A percentile compares a stretch with the other conserved stretches of the same genome.
phyloP scores from a whole-genome alignment of 768 basidiomycete species.

The Collybiopsis confluens region DNA sequence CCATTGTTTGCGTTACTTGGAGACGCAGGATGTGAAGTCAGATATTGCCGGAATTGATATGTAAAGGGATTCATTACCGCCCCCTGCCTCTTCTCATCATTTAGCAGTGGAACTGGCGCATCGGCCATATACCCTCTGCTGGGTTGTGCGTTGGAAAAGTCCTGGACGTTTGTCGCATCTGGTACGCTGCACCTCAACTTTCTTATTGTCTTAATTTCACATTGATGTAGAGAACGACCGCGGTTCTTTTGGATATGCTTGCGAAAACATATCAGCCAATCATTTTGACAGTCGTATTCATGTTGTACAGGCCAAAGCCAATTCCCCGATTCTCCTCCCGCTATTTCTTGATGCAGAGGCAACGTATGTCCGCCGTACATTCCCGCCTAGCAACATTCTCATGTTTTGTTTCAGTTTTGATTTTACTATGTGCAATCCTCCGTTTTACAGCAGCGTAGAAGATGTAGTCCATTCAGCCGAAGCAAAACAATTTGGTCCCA shows the following conservation, averaged over 20 bases:
- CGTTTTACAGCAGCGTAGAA: slow-evolving; percentile 75
- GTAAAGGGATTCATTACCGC: slow-evolving; percentile 26
- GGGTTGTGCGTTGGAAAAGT: slow-evolving; percentile 45
- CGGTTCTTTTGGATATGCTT: slow-evolving; percentile 52
- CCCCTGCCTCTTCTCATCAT: not conserved
- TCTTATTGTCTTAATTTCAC: not conserved
- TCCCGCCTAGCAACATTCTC: no score
- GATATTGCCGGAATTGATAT: slow-evolving; percentile 63
- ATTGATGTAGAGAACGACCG: slow-evolving; percentile 64
- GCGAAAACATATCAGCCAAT: slow-evolving; percentile 55
- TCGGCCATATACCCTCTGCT: slow-evolving; percentile 88
- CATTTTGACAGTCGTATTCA: slow-evolving; percentile 45
- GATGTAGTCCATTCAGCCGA: slow-evolving; percentile 61
- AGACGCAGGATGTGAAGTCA: not conserved
- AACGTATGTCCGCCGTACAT: not conserved
- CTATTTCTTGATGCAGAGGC: slow-evolving; percentile 14
- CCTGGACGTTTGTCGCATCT: slow-evolving; percentile 65
- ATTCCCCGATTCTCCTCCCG: slow-evolving; percentile 44
- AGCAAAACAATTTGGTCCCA: slow-evolving; percentile 62
- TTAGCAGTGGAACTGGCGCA: slow-evolving; percentile 78
- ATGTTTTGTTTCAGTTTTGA: slow-evolving; percentile 40
- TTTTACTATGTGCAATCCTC: slow-evolving; percentile 95
- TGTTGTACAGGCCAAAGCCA: slow-evolving; percentile 33
- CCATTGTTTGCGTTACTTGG: slow-evolving; percentile 27
- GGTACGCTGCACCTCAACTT: slow-evolving; percentile 28